Percentiles rank a stretch among this genome's conserved stretches.
phyloP scores from a whole-genome alignment of 768 basidiomycete species.

The Tylopilus subfusipes region DNA sequence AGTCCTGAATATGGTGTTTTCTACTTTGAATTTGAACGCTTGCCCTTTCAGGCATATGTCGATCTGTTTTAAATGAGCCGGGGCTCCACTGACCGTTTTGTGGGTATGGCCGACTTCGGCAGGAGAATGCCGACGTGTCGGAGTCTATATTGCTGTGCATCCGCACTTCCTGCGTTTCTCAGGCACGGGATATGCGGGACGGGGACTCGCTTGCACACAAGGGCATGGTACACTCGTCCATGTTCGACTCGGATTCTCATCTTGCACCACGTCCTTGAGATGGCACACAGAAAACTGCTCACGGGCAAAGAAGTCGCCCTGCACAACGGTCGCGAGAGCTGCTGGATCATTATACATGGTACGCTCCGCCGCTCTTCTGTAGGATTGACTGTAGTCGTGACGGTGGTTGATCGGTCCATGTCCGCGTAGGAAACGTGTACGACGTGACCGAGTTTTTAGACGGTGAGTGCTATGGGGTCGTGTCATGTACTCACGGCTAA shows the following conservation, averaged over 20 bases:
- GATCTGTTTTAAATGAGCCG: background rate
- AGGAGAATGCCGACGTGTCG: background rate
- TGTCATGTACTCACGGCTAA: background rate
- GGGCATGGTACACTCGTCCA: background rate
- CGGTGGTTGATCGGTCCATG: background rate
- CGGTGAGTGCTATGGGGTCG: constrained; percentile 36
- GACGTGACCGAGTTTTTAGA: constrained; percentile 78
- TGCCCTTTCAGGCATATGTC: constrained; percentile 6
- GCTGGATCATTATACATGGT: constrained; percentile 88
- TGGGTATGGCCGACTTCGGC: background rate
- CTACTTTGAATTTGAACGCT: constrained; percentile 3
- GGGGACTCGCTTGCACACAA: background rate
- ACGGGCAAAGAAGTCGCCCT: constrained; percentile 50
- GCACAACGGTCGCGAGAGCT: constrained; percentile 58
- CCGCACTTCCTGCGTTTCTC: background rate
- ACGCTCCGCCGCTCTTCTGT: constrained; percentile 8
- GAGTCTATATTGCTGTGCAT: background rate
- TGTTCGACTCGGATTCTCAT: background rate
- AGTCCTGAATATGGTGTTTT: background rate
- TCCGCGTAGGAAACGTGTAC: constrained; percentile 60
- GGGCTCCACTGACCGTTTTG: background rate
- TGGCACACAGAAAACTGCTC: constrained; percentile 25
- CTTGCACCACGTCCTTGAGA: background rate
- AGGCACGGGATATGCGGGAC: constrained; percentile 4
- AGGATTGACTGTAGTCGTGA: background rate